Evolutionary conservation across 2,329 filamentous ascomycete species (phyloP).

Genomic region (Fusarium fujikuroi): DNA sequence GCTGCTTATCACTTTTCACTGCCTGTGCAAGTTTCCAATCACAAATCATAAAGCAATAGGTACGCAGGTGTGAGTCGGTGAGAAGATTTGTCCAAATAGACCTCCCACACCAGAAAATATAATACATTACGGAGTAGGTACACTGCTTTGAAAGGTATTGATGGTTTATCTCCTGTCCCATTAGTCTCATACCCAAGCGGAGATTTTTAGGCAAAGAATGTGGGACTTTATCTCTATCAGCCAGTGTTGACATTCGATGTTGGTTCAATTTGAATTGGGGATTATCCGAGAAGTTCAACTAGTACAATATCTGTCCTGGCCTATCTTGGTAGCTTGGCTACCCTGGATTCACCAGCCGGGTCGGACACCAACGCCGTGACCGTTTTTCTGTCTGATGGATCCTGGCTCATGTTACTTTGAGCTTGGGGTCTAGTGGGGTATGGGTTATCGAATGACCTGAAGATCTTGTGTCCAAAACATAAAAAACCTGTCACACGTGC

Average conservation of each 20-base stretch:
- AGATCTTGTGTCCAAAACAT: not conserved
- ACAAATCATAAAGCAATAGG: not conserved
- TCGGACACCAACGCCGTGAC: slow-evolving; percentile 14
- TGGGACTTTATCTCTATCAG: too few relatives aligned
- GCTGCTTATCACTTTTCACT: not conserved
- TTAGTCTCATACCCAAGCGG: slow-evolving; percentile 1
- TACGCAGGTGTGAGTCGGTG: not conserved
- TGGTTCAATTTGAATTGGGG: too few relatives aligned
- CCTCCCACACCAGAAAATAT: not conserved
- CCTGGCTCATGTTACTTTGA: slow-evolving; percentile 9
- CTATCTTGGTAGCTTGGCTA: not conserved
- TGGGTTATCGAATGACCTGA: slow-evolving; percentile 37
- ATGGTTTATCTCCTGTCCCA: not conserved
- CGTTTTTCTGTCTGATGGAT: not conserved
- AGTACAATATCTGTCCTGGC: not conserved
- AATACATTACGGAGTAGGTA: not conserved
- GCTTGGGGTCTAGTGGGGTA: slow-evolving; percentile 6
- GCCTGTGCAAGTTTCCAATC: not conserved
- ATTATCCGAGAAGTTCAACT: too few relatives aligned
- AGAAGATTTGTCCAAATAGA: not conserved
- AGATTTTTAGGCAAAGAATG: not conserved
- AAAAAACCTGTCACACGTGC: not conserved
- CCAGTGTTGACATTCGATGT: too few relatives aligned
- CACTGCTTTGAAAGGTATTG: not conserved
- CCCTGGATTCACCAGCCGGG: not conserved